Evolutionary conservation across 805 yeast species (phyloP).

Genomic region (Nakazawaea wyomingensis): DNA sequence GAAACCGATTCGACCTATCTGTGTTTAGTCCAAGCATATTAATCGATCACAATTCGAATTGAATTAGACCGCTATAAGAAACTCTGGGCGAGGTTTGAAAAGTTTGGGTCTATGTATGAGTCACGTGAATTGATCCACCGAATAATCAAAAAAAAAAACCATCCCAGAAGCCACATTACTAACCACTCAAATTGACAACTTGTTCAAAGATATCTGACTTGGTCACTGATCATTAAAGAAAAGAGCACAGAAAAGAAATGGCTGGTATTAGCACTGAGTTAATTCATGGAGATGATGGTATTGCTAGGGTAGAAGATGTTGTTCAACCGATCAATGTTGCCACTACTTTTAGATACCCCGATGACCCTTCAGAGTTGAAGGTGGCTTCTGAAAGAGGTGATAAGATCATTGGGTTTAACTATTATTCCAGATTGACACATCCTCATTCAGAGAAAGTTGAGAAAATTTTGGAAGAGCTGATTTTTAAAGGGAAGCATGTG

Average conservation of each 20-base stretch:
- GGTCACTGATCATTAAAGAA: no score
- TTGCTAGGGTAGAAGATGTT: slow-evolving; percentile 56
- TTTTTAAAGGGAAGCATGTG: slow-evolving; percentile 44
- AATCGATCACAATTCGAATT: no score
- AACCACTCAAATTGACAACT: no score
- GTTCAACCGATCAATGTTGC: slow-evolving; percentile 79
- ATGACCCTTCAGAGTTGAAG: slow-evolving; percentile 50
- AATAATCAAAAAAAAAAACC: no score
- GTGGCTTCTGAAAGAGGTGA: slow-evolving; percentile 33
- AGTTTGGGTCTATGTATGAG: no score
- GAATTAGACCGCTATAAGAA: no score
- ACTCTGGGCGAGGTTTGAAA: no score
- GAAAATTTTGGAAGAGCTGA: slow-evolving; percentile 44
- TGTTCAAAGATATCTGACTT: no score
- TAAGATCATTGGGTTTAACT: slow-evolving; percentile 10
- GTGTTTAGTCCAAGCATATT: no score
- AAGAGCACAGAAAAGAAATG: slow-evolving; percentile 21
- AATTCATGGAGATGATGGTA: slow-evolving; percentile 61
- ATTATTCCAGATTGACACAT: slow-evolving; percentile 72
- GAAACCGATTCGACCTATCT: no score
- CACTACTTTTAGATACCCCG: slow-evolving; percentile 68
- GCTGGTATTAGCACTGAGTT: slow-evolving; percentile 47
- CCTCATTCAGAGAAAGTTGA: slow-evolving; percentile 71
- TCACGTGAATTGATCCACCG: no score
- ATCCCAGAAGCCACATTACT: no score